Percentiles rank a stretch among this genome's conserved stretches.
Evolutionary conservation across 352 stramenopile species (phyloP).

Genomic region (Phytophthora multivora): DNA sequence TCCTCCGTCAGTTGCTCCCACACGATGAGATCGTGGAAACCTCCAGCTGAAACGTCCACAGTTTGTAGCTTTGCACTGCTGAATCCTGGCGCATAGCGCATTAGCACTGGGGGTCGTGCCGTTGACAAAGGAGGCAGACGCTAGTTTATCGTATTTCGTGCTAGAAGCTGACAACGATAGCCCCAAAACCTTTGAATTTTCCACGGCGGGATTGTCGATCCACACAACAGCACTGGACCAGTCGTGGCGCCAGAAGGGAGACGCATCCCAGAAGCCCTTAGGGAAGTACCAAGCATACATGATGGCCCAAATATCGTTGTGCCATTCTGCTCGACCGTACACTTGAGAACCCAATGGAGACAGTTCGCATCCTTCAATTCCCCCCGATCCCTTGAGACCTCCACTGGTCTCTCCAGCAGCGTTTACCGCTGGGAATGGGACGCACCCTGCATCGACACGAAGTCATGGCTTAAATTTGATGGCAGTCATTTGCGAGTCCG

Average conservation of each 20-base stretch:
- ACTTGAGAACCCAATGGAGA: slow-evolving; percentile 8
- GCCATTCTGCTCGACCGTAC: slow-evolving; percentile 7
- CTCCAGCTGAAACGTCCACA: not conserved
- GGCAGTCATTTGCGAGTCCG: not conserved
- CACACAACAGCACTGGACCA: slow-evolving; percentile 41
- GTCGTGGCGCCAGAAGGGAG: slow-evolving; percentile 20
- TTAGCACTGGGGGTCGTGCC: slow-evolving; percentile 3
- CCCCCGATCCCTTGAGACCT: slow-evolving; percentile 3
- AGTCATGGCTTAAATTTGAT: not conserved
- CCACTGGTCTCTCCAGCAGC: not conserved
- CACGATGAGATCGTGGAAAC: slow-evolving; percentile 15
- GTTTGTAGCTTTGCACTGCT: not conserved
- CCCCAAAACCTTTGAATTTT: slow-evolving; percentile 7
- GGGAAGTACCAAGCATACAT: slow-evolving; percentile 50
- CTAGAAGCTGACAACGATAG: slow-evolving; percentile 10
- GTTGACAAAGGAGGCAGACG: slow-evolving; percentile 3
- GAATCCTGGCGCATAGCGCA: not conserved
- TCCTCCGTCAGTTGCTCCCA: slow-evolving; percentile 14
- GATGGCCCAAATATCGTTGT: slow-evolving; percentile 20
- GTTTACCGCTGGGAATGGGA: slow-evolving; percentile 1
- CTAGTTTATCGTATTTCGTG: slow-evolving; percentile 14
- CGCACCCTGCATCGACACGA: not conserved
- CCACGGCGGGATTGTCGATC: slow-evolving; percentile 30
- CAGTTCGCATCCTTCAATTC: not conserved
- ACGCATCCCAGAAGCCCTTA: slow-evolving; percentile 29